Percentiles rank a stretch among this genome's conserved stretches.
phyloP scores from a whole-genome alignment of 192 early-diverging fungal genomes.

The Gamsiella multidivaricata region DNA sequence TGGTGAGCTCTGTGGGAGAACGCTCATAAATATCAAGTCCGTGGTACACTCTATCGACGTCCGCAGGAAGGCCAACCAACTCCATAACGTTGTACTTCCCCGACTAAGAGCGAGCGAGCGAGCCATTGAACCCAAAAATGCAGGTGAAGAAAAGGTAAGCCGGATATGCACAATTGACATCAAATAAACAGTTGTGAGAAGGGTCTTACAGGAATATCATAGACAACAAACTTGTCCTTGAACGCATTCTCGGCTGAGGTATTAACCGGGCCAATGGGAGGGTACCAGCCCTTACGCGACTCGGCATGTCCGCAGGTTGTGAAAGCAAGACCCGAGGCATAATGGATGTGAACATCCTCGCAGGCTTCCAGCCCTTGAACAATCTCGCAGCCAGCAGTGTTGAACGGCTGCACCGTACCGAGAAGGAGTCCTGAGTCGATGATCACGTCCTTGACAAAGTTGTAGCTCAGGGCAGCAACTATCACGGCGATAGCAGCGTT shows the following conservation, averaged over 20 bases:
- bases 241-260: conserved; percentile 23
- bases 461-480: conserved; percentile 24
- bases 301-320: conserved; percentile 65
- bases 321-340: conserved; percentile 62
- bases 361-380: conserved; percentile 59
- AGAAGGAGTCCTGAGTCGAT: conserved; percentile 31
- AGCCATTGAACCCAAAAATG: not conserved
- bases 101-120: conserved; percentile 42
- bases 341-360: conserved; percentile 68
- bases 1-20: conserved; percentile 56
- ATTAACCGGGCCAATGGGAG: conserved; percentile 43
- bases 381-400: conserved; percentile 25
- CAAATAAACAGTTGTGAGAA: not conserved
- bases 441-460: conserved; percentile 8
- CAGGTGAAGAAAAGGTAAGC: too few relatives aligned
- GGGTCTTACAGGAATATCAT: conserved; percentile 62
- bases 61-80: conserved; percentile 47
- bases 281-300: conserved; percentile 59
- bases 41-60: conserved; percentile 56
- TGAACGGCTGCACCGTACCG: conserved; percentile 17
- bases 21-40: conserved; percentile 65
- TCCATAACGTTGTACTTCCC: conserved; percentile 50
- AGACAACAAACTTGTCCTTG: conserved; percentile 59
- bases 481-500: conserved; percentile 9
- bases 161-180: too few relatives aligned